Evolutionary conservation across 73 alveolate species (phyloP).

Genomic region (Strombidium stylifer): DNA sequence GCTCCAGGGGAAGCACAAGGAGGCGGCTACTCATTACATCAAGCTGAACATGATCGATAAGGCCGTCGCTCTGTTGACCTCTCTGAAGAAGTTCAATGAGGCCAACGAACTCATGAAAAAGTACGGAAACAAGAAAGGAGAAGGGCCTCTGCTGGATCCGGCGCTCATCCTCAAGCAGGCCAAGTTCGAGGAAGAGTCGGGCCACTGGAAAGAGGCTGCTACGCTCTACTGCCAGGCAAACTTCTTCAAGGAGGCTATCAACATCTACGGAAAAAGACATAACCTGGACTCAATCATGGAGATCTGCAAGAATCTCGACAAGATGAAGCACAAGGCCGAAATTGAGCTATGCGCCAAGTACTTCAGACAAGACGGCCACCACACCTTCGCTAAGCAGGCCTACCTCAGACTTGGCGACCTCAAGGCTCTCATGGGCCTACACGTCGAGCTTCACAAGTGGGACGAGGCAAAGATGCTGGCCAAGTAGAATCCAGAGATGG

Average conservation of each 20-base stretch:
- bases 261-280: slow-evolving; percentile 86
- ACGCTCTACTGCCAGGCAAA: slow-evolving; percentile 73
- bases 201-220: slow-evolving; percentile 90
- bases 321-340: slow-evolving; percentile 70
- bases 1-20: slow-evolving; percentile 88
- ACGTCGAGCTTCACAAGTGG: slow-evolving; percentile 94
- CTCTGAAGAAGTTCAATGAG: slow-evolving; percentile 86
- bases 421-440: slow-evolving; percentile 84
- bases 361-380: slow-evolving; percentile 85
- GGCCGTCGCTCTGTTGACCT: slow-evolving; percentile 89
- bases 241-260: slow-evolving; percentile 86
- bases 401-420: slow-evolving; percentile 87
- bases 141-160: slow-evolving; percentile 42
- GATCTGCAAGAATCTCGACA: slow-evolving; percentile 81
- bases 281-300: slow-evolving; percentile 87
- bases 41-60: slow-evolving; percentile 77
- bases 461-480: slow-evolving; percentile 93
- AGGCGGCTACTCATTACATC: slow-evolving; percentile 80
- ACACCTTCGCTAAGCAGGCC: slow-evolving; percentile 94
- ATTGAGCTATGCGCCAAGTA: slow-evolving; percentile 91
- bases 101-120: slow-evolving; percentile 80
- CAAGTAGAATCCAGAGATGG: slow-evolving; percentile 66
- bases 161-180: slow-evolving; percentile 80
- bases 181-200: slow-evolving; percentile 76
- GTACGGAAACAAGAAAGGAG: slow-evolving; percentile 27